Base-by-base conservation (phyloP, 2,329 filamentous ascomycete genomes). In the Curvularia verruculosa region DNA sequence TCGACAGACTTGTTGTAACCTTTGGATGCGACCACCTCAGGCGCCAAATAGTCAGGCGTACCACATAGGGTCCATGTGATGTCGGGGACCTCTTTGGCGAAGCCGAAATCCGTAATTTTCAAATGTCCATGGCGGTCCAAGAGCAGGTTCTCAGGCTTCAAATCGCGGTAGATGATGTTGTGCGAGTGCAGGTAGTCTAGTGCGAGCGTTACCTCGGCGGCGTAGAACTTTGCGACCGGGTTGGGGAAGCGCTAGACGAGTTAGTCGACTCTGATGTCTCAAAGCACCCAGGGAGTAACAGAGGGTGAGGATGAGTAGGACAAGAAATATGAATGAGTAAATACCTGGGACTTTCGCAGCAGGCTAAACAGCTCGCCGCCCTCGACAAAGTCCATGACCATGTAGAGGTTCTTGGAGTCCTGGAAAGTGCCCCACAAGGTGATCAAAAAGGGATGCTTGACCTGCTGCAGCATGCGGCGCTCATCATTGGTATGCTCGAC, bases 351-450 rank as follows among this genome's bases (percentile, higher is more conserved):
- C 79, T 99, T 98, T 69, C 95, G 86, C 69, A 99, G 82, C 70
- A 99, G 80, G 66, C 94, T 98, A 77, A 99, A 99, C 52, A 99
- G 83, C 82, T 99, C 95, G 72, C 95, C 95, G 67, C 95, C 95
- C 79, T 99, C 95, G 52, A 99, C 94, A 81, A 99, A 99, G 78
- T 99, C 95, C 95, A 99, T 99, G 71, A 99, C 95, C 95, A 99
- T 99, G 85, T 99, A 99, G 34, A 99, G 82, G 75, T 97, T 98
- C 80, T 88, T 92, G 49, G 88, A 85, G 73, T 99, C 95, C 76
- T 98, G 94, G 78, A 98, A 99, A 9, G 95, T 99, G 56, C 95
- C 95, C 95, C 95, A 99, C 39, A 99, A 83, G 1, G 95, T 99
- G 75, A 99, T 95, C 63, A 99, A 83, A 80, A 99, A 99, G 12